Evolutionary conservation across 176 grass and related monocot genomes (phyloP).

Genomic region (Eragrostis curvula): DNA sequence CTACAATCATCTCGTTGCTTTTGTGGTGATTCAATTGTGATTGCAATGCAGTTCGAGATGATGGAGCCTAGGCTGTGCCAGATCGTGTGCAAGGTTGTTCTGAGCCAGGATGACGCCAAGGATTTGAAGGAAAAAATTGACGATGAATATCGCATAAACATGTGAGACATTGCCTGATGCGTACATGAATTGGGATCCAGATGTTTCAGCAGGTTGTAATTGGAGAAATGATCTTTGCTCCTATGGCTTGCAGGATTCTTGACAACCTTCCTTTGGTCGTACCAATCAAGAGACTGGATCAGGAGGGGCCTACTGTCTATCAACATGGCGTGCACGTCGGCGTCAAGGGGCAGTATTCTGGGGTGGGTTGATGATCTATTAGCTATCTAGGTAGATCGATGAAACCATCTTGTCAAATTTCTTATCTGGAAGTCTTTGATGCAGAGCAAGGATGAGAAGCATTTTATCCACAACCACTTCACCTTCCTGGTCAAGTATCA

Average conservation of each 20-base stretch:
- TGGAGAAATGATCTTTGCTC: neutral
- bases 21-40: neutral
- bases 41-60: slow-evolving; percentile 81
- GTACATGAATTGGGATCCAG: neutral
- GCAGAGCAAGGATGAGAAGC: slow-evolving; percentile 88
- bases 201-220: neutral
- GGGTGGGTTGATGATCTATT: slow-evolving; percentile 52
- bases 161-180: slow-evolving; percentile 48
- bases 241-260: slow-evolving; percentile 66
- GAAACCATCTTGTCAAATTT: neutral
- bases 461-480: slow-evolving; percentile 92
- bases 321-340: slow-evolving; percentile 86
- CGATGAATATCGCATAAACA: slow-evolving; percentile 84
- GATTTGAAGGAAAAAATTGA: slow-evolving; percentile 89
- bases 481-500: slow-evolving; percentile 85
- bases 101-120: slow-evolving; percentile 53
- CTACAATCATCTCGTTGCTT: neutral
- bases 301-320: slow-evolving; percentile 58
- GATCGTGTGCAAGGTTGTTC: slow-evolving; percentile 68
- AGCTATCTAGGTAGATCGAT: neutral
- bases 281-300: slow-evolving; percentile 66
- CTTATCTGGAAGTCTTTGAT: slow-evolving; percentile 31
- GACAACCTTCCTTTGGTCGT: slow-evolving; percentile 91
- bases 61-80: slow-evolving; percentile 83
- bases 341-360: slow-evolving; percentile 74